Base-by-base conservation (phyloP, 208 protist species). In the Vickermania ingenoplastis region DNA sequence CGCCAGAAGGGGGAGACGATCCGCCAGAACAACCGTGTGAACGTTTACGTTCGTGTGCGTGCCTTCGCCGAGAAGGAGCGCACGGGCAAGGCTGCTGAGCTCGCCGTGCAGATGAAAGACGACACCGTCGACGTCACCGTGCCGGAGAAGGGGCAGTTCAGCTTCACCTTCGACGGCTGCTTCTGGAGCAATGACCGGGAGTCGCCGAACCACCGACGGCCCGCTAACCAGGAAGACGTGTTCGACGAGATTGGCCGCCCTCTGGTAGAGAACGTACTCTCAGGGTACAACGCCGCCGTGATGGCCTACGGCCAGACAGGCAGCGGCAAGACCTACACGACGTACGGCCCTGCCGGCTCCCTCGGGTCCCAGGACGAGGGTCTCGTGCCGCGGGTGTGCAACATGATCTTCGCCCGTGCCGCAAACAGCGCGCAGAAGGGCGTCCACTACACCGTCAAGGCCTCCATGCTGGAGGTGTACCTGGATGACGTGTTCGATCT, bases 391-490 rank as follows among this genome's bases (percentile, higher is more conserved):
- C 82, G 86, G 24, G 73, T 93, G 27, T 93, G 82, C 71, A 82
- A 90, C 56, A 86, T 86, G 79, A 77, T 93, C 53, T 93, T 93
- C 57, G 68, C 62, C 26, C 75, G 78, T 41, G 82, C 78, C 41
- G 59, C 62, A 14, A 71, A 60, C 57, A 75, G 71, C 52, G 69
- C 65, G 22, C 75, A 89, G 69, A 83, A 81, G 65, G 82, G 82
- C 25, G 69, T 86, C 31, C 69, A 54, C 60, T 84, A 84, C 67
- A 76, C 73, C 45, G 71, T 89, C 41, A 61, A 57, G 13, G 82
- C 64, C 21, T 95, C 83, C 17, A 97, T 97, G 80, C 61, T 98
- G 49, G 96, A 98, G 70, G 92, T 98, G 26, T 98, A 98, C 77
- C 89, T 97, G 61, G 97, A 98, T 60, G 79, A 92, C 57, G 89